Evolutionary conservation across 2,329 filamentous ascomycete species (phyloP).

Genomic region (Exserohilum rostratum): DNA sequence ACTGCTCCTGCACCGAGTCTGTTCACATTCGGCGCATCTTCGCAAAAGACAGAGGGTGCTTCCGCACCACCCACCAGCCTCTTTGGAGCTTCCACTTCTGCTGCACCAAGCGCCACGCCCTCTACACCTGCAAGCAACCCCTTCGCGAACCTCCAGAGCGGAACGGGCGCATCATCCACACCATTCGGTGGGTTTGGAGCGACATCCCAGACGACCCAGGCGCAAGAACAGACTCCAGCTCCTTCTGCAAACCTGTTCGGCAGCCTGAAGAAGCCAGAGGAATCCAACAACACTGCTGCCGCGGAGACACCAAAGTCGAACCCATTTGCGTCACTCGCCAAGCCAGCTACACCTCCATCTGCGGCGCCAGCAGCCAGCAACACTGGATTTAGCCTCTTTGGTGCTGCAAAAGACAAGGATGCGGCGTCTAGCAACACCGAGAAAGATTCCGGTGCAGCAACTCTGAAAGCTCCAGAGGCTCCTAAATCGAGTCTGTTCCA

Average conservation of each 20-base stretch:
- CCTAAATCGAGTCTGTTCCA: slow-evolving; percentile 26
- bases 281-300: slow-evolving; percentile 10
- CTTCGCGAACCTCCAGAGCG: slow-evolving; percentile 21
- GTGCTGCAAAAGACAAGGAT: slow-evolving; percentile 20
- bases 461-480: slow-evolving; percentile 21
- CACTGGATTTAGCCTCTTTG: slow-evolving; percentile 23
- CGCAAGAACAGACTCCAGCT: slow-evolving; percentile 14
- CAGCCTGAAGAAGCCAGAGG: slow-evolving; percentile 23
- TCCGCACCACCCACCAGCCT: slow-evolving; percentile 19
- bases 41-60: slow-evolving; percentile 17
- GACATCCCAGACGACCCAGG: slow-evolving; percentile 18
- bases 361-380: slow-evolving; percentile 12
- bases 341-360: slow-evolving; percentile 18
- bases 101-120: slow-evolving; percentile 8
- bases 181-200: slow-evolving; percentile 14
- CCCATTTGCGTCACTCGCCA: slow-evolving; percentile 25
- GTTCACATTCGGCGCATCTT: slow-evolving; percentile 25
- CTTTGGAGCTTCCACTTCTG: slow-evolving; percentile 17
- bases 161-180: slow-evolving; percentile 11
- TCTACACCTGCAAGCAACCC: slow-evolving; percentile 20
- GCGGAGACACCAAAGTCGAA: slow-evolving; percentile 27
- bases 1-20: slow-evolving; percentile 16
- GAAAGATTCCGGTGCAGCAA: slow-evolving; percentile 6
- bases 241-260: slow-evolving; percentile 23
- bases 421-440: slow-evolving; percentile 5